Evolutionary conservation across 2,329 filamentous ascomycete genomes (phyloP).

Genomic region (Truncatella angustata): DNA sequence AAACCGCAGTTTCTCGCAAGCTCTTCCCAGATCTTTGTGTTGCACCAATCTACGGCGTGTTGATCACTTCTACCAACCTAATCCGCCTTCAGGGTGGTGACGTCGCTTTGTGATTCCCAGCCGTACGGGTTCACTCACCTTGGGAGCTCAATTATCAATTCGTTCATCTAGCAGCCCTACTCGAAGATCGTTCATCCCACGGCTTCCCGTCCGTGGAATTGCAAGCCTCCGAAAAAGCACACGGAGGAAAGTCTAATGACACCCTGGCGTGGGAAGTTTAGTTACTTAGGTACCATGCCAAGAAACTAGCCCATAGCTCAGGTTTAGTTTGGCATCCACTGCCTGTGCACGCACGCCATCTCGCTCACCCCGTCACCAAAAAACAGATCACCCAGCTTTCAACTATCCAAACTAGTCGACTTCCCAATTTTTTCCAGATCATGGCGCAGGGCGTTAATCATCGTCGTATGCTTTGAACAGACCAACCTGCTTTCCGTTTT

Average conservation of each 20-base stretch:
- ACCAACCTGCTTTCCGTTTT: not conserved
- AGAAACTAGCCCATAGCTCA: not conserved
- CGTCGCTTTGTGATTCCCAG: too few relatives aligned
- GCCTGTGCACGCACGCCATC: constrained; percentile 8
- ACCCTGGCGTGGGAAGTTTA: constrained; percentile 1
- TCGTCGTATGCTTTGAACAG: not conserved
- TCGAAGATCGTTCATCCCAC: not conserved
- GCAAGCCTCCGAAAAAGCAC: not conserved
- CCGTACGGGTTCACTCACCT: too few relatives aligned
- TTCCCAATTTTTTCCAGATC: not conserved
- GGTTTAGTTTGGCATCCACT: not conserved
- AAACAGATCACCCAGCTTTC: not conserved
- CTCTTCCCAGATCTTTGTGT: too few relatives aligned
- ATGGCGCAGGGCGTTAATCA: not conserved
- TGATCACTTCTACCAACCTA: too few relatives aligned
- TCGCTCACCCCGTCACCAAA: constrained; percentile 10
- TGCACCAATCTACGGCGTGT: too few relatives aligned
- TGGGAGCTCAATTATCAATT: constrained; percentile 4
- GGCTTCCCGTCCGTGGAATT: constrained; percentile 1
- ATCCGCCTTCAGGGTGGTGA: too few relatives aligned
- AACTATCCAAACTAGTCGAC: not conserved
- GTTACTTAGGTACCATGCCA: not conserved
- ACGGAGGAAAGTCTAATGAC: not conserved
- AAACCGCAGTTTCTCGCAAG: too few relatives aligned
- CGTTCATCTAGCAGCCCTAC: too few relatives aligned